Conservation (phyloP, 768 basidiomycete species). For the Boletales sp. region DNA sequence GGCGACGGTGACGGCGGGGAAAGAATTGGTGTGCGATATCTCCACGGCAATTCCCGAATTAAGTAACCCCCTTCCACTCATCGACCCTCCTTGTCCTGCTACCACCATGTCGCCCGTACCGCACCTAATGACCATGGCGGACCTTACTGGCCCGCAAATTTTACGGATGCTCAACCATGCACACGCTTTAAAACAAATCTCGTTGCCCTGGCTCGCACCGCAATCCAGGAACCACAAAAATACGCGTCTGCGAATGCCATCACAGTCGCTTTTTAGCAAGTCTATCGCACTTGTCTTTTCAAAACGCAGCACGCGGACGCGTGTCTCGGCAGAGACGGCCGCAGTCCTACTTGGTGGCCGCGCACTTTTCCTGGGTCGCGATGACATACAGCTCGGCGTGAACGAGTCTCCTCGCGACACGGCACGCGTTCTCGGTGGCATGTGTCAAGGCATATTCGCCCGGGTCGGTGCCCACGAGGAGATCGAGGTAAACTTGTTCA, state of each 20-base stretch:
- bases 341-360: slow-evolving; percentile 77
- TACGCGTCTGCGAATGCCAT: slow-evolving; percentile 52
- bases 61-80: not conserved
- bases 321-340: slow-evolving; percentile 85
- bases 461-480: slow-evolving; percentile 91
- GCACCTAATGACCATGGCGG: slow-evolving; percentile 86
- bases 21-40: slow-evolving; percentile 1
- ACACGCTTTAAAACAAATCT: slow-evolving; percentile 55
- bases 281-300: slow-evolving; percentile 87
- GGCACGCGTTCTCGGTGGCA: slow-evolving; percentile 84
- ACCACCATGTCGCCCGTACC: slow-evolving; percentile 39
- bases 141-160: slow-evolving; percentile 77
- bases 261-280: slow-evolving; percentile 77
- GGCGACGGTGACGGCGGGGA: not conserved
- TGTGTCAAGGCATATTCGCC: slow-evolving; percentile 97
- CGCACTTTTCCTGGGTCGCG: slow-evolving; percentile 82
- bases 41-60: slow-evolving; percentile 13
- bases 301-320: slow-evolving; percentile 91
- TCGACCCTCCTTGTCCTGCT: too few species aligned
- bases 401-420: slow-evolving; percentile 87
- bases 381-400: slow-evolving; percentile 94
- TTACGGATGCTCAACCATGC: slow-evolving; percentile 61
- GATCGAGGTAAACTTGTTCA: slow-evolving; percentile 66
- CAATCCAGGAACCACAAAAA: slow-evolving; percentile 31
- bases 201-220: slow-evolving; percentile 67